phyloP scores from a whole-genome alignment of 805 yeast genomes.

The Candida nemodendra region DNA sequence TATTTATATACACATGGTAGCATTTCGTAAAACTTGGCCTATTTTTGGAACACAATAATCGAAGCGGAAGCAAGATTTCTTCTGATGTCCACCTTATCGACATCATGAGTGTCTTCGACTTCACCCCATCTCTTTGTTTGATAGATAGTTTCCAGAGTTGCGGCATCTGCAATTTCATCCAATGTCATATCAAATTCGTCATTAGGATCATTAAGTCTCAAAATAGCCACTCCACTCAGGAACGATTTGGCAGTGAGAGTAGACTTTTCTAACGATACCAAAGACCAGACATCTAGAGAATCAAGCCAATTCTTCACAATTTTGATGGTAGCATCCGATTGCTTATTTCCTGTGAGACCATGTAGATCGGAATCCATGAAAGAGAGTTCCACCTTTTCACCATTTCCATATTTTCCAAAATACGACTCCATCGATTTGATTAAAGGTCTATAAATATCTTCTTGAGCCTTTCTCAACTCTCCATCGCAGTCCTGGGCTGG shows the following conservation, averaged over 20 bases:
- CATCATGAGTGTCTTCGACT: slow-evolving; percentile 98
- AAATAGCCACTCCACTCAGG: slow-evolving; percentile 70
- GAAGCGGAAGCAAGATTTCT: slow-evolving; percentile 82
- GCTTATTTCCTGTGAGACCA: slow-evolving; percentile 81
- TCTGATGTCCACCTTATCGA: slow-evolving; percentile 85
- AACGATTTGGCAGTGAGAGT: slow-evolving; percentile 83
- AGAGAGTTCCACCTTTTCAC: slow-evolving; percentile 40
- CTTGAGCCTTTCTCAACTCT: slow-evolving; percentile 72
- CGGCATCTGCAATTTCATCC: slow-evolving; percentile 73
- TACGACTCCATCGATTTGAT: slow-evolving; percentile 63
- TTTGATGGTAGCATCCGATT: slow-evolving; percentile 53
- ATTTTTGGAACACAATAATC: slow-evolving; percentile 41
- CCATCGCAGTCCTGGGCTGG: slow-evolving; percentile 84
- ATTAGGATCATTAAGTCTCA: slow-evolving; percentile 42
- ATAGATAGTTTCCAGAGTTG: slow-evolving; percentile 75
- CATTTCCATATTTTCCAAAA: slow-evolving; percentile 42
- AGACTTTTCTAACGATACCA: slow-evolving; percentile 89
- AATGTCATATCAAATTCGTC: slow-evolving; percentile 40
- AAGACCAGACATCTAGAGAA: slow-evolving; percentile 65
- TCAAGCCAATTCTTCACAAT: slow-evolving; percentile 67
- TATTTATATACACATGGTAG: neutral
- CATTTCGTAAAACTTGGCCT: too few species aligned
- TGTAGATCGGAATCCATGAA: slow-evolving; percentile 77
- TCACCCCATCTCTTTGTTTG: slow-evolving; percentile 97
- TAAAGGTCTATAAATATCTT: slow-evolving; percentile 71